Conservation (phyloP, 176 grass and related monocot species). For the Chloris gayana region DNA sequence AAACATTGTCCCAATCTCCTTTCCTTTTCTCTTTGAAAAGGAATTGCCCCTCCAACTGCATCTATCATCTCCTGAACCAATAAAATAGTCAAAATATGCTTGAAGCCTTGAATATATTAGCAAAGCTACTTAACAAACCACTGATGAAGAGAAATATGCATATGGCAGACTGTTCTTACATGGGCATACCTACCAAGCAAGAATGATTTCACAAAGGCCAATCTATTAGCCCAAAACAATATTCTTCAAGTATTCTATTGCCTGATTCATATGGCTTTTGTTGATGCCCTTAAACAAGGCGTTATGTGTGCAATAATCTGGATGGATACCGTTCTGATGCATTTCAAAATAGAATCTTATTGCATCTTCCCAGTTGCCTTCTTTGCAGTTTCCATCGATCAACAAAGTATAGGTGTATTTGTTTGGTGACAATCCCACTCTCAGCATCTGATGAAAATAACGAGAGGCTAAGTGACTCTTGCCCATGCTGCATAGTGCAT, state of each 20-base stretch:
- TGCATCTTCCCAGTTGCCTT: slow-evolving; percentile 56
- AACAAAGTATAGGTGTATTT: slow-evolving; percentile 77
- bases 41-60: slow-evolving; percentile 17
- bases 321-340: slow-evolving; percentile 64
- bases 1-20: neutral
- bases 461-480: slow-evolving; percentile 52
- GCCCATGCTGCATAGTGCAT: slow-evolving; percentile 59
- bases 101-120: slow-evolving; percentile 37
- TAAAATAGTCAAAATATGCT: slow-evolving; percentile 44
- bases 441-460: slow-evolving; percentile 58
- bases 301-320: slow-evolving; percentile 58
- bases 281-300: slow-evolving; percentile 68
- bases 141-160: slow-evolving; percentile 29
- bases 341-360: slow-evolving; percentile 66
- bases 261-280: slow-evolving; percentile 44
- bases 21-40: neutral
- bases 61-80: slow-evolving; percentile 34
- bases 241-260: slow-evolving; percentile 68
- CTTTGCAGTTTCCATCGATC: slow-evolving; percentile 60
- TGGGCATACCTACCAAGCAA: neutral
- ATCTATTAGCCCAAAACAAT: slow-evolving; percentile 60
- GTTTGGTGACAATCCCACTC: slow-evolving; percentile 57
- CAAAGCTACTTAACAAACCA: slow-evolving; percentile 18
- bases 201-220: slow-evolving; percentile 27
- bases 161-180: slow-evolving; percentile 37